Base-by-base conservation (phyloP, 2,329 filamentous ascomycete species). In the Lasiodiplodia theobromae region DNA sequence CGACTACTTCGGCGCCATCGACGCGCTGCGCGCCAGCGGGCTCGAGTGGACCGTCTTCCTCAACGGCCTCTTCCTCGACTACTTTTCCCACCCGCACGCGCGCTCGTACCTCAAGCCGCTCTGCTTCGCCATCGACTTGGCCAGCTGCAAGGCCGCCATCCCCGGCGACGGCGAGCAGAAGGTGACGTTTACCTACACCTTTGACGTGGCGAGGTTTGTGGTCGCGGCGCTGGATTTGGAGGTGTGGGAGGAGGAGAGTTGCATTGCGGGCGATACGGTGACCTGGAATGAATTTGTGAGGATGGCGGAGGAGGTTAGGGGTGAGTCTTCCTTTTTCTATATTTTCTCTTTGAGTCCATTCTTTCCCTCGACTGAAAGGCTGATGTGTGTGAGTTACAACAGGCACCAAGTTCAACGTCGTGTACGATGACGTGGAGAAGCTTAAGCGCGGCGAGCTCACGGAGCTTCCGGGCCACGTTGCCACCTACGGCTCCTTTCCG, bases 181-280 rank as follows among this genome's bases (percentile, higher is more conserved):
- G 3, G 77, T 84, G 10, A 74, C 78, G 3, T 83, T 86, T 73
- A 87, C 85, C 0, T 83, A 86, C 71, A 84, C 81, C 0, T 74
- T 74, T 4, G 86, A 88, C 71, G 75, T 88, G 51, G 85, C 81
- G 3, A 78, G 74, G 44, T 86, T 84, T 66, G 77, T 86, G 5
- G 80, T 78, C 8, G 78, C 77, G 4, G 68, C 78, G 3, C 71
- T 87, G 16, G 78, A 80, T n/a, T 69, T 82, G 25, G 72, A 79
- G 3, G 77, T 77, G 25, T 87, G 86, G 85, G 44, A n/a, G 2
- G 76, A 79, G 38, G 72, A 76, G 16, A 72, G 70, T 51, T 62
- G 58, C 34, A 66, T 77, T 5, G 52, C 37, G 1, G 72, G 70
- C 11, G 71, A 73, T 23, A 68, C 28, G 16, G 63, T 69, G 63